These are phyloP conservation scores for Rasamsonia emersonii DNA, from an alignment of 2,329 filamentous ascomycete species.

Conservation along the genomic window DNA sequence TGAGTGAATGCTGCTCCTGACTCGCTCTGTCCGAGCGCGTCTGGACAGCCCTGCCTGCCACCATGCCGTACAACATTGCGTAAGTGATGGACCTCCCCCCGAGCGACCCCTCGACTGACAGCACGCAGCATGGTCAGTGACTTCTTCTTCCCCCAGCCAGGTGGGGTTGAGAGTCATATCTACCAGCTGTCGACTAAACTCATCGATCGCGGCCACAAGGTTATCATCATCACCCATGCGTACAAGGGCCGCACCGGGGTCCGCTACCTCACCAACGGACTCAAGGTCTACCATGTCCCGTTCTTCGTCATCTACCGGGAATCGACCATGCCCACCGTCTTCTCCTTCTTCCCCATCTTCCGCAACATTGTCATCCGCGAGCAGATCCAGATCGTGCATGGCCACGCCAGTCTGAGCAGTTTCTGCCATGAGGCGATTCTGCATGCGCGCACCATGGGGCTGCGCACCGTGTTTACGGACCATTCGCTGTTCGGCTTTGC, in stretches of 20 bases:
- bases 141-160: slow-evolving; percentile 97
- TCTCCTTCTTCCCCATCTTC: slow-evolving; percentile 97
- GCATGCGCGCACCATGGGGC: slow-evolving; percentile 90
- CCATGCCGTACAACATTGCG: slow-evolving; percentile 65
- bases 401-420: slow-evolving; percentile 88
- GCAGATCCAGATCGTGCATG: slow-evolving; percentile 92
- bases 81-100: slow-evolving; percentile 29
- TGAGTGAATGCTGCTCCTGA: slow-evolving; percentile 2
- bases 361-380: slow-evolving; percentile 93
- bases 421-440: slow-evolving; percentile 91
- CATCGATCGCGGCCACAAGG: slow-evolving; percentile 94
- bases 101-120: slow-evolving; percentile 14
- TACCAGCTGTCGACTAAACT: slow-evolving; percentile 96
- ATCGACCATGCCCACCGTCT: slow-evolving; percentile 89
- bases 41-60: slow-evolving; percentile 17
- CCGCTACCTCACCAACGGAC: slow-evolving; percentile 90
- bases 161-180: slow-evolving; percentile 92
- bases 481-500: slow-evolving; percentile 97
- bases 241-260: slow-evolving; percentile 87
- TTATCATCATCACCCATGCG: slow-evolving; percentile 93
- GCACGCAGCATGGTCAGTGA: slow-evolving; percentile 78
- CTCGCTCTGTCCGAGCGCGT: slow-evolving; percentile 9
- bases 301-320: slow-evolving; percentile 94
- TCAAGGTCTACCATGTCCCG: slow-evolving; percentile 97
- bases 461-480: slow-evolving; percentile 93